These are phyloP conservation scores for Filobasidium uniguttulatum DNA, from an alignment of 1,284 basidiomycete genomes.

Conservation along the genomic window DNA sequence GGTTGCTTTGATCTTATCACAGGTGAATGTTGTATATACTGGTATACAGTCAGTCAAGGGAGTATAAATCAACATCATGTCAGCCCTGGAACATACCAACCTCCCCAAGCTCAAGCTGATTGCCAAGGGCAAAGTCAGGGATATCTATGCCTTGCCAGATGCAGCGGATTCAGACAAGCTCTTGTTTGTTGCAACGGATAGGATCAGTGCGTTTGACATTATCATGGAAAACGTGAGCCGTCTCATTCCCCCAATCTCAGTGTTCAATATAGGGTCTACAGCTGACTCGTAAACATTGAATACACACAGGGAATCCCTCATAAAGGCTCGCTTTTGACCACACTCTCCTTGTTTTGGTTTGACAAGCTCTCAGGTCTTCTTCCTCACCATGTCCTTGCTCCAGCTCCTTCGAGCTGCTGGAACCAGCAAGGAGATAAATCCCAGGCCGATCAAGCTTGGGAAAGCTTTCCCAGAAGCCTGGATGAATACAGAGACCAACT, in stretches of 20 bases:
- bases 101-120: conserved; percentile 47
- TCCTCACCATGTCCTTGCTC: conserved; percentile 75
- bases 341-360: conserved; percentile 93
- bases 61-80: neutral
- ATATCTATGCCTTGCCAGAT: conserved; percentile 61
- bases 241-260: neutral
- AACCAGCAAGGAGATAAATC: conserved; percentile 45
- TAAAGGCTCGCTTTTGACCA: conserved; percentile 81
- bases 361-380: conserved; percentile 60
- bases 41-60: no score
- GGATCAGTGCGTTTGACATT: conserved; percentile 95
- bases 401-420: conserved; percentile 44
- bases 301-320: conserved; percentile 67
- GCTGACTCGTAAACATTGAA: neutral
- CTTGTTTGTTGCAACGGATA: conserved; percentile 87
- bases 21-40: no score
- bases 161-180: conserved; percentile 46
- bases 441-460: conserved; percentile 1
- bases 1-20: no score
- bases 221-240: conserved; percentile 70
- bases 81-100: conserved; percentile 27
- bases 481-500: conserved; percentile 50
- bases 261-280: neutral
- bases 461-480: conserved; percentile 48
- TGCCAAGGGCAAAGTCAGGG: conserved; percentile 82